Conservation (phyloP, 345 rosid species). For the Boechera divaricarpa region DNA sequence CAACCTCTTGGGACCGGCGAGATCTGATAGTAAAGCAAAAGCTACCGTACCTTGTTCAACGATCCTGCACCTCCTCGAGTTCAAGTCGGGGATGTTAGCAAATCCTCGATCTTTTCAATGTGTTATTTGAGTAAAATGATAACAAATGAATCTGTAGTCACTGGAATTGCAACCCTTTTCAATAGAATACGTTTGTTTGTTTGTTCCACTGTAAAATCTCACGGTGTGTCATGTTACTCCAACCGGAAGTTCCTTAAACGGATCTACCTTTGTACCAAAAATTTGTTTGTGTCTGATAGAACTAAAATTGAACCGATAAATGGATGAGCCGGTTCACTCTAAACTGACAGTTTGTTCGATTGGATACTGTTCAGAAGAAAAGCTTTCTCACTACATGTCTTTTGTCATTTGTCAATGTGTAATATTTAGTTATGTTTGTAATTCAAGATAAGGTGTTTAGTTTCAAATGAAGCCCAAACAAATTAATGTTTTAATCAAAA, state of each 20-base stretch:
- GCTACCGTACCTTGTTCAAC: slow-evolving; percentile 11
- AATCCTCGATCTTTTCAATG: slow-evolving; percentile 9
- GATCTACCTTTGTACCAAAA: not conserved
- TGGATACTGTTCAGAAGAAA: not conserved
- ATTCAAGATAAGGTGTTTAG: not conserved
- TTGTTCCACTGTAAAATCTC: slow-evolving; percentile 16
- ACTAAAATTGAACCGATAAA: not conserved
- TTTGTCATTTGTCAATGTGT: not conserved
- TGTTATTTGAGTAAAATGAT: slow-evolving; percentile 8
- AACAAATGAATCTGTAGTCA: slow-evolving; percentile 22
- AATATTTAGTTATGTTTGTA: not conserved
- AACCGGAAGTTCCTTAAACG: slow-evolving; percentile 5
- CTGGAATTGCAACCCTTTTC: slow-evolving; percentile 20
- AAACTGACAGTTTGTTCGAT: not conserved
- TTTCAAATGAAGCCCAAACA: not conserved
- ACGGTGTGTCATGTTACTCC: slow-evolving; percentile 2
- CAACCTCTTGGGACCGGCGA: slow-evolving; percentile 93
- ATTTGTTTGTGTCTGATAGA: not conserved
- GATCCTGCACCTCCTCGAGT: slow-evolving; percentile 7
- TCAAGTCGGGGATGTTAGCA: slow-evolving; percentile 6
- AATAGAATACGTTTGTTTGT: slow-evolving; percentile 17
- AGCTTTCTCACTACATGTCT: not conserved
- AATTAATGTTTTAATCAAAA: slow-evolving; percentile 5
- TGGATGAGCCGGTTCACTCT: slow-evolving; percentile 12
- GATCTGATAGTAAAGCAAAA: slow-evolving; percentile 53